Evolutionary conservation across 2,329 filamentous ascomycete genomes (phyloP).

Genomic region (Beauveria sp.): DNA sequence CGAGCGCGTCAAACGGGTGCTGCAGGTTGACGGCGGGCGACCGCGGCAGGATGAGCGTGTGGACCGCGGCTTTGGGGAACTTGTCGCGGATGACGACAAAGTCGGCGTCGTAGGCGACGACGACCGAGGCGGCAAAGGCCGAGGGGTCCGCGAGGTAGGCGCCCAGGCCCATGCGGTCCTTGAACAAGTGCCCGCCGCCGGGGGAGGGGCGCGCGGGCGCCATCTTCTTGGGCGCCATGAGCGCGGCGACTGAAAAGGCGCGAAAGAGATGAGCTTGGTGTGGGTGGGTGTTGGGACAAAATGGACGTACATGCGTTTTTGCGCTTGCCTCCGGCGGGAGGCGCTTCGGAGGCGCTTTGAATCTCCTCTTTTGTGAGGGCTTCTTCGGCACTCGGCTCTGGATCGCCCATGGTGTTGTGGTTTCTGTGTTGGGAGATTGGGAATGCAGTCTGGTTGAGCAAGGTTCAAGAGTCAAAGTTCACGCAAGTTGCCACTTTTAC

Average conservation of each 20-base stretch:
- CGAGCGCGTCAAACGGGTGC: conserved; percentile 73
- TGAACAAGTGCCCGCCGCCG: conserved; percentile 26
- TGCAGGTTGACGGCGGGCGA: conserved; percentile 49
- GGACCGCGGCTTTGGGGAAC: conserved; percentile 79
- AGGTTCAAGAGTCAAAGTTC: not conserved
- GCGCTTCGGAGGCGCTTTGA: conserved; percentile 22
- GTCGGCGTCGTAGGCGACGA: conserved; percentile 59
- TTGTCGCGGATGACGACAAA: conserved; percentile 75
- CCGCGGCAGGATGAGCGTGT: conserved; percentile 82
- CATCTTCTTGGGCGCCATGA: conserved; percentile 31
- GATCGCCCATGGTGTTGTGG: conserved; percentile 17
- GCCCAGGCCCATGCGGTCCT: conserved; percentile 54
- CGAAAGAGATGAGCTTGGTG: not conserved
- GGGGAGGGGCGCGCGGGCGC: conserved; percentile 18
- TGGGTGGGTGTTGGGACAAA: not conserved
- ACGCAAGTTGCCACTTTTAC: not conserved
- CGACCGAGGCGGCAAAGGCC: conserved; percentile 47
- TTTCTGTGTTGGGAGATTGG: not conserved
- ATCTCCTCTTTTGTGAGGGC: conserved; percentile 37
- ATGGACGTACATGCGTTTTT: conserved; percentile 35
- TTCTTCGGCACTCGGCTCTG: conserved; percentile 28
- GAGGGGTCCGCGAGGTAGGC: conserved; percentile 57
- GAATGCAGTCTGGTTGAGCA: not conserved
- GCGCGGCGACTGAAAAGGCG: conserved; percentile 22
- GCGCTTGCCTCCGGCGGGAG: conserved; percentile 14